Evolutionary conservation across 805 yeast genomes (phyloP).

Genomic region (Sugiyamaella marilandica): DNA sequence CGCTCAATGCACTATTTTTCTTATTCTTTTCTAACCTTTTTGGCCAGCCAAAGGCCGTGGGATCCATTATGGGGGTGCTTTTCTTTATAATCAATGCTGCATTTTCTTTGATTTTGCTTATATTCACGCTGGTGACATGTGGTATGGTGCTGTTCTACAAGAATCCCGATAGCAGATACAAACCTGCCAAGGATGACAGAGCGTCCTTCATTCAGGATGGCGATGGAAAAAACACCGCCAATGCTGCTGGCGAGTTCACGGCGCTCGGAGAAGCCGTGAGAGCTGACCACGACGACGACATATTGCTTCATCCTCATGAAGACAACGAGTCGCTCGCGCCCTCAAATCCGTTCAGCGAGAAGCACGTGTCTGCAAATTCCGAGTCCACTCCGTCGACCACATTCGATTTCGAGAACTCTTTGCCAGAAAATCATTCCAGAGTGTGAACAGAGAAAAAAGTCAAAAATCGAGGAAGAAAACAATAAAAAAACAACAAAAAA

Average conservation of each 20-base stretch:
- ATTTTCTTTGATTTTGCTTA: constrained; percentile 66
- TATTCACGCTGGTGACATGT: constrained; percentile 64
- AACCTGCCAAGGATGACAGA: constrained; percentile 88
- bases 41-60: constrained; percentile 72
- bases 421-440: constrained; percentile 4
- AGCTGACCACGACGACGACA: constrained; percentile 54
- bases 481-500: background rate
- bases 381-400: background rate
- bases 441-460: background rate
- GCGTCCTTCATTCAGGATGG: constrained; percentile 56
- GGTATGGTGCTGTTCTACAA: constrained; percentile 61
- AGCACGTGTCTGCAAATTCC: constrained; percentile 10
- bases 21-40: constrained; percentile 80
- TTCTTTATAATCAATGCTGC: constrained; percentile 88
- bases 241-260: constrained; percentile 40
- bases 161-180: constrained; percentile 85
- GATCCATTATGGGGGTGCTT: constrained; percentile 87
- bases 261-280: constrained; percentile 81
- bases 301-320: constrained; percentile 41
- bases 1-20: constrained; percentile 78
- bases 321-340: constrained; percentile 5
- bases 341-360: constrained; percentile 15
- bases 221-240: constrained; percentile 38
- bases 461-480: no score
- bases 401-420: constrained; percentile 5